Base-by-base conservation (phyloP, 805 yeast genomes). In the Wickerhamomyces tratensis region DNA sequence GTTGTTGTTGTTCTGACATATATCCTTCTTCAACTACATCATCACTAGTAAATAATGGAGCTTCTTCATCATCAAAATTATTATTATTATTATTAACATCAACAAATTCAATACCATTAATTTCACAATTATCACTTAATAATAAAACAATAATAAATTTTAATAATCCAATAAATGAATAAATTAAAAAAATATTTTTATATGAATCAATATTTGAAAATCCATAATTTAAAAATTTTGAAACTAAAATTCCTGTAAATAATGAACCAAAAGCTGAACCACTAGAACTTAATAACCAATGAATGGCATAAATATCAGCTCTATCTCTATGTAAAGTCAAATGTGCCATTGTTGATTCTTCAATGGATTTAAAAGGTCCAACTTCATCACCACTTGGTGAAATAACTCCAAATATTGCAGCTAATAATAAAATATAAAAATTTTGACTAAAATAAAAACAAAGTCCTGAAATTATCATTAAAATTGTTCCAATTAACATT, bases 331-430 rank as follows among this genome's bases (percentile, higher is more conserved):
- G 71, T 0, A 82, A 78, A 0, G 94, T 82, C 48, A 87, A 63
- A 59, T 85, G 91, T 0, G 95, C 93, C 40, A 87, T 68, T 35
- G 85, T 72, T 1, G 91, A 79, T 55, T 86, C 95, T 58, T 87
- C 96, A 29, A 87, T 78, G 0, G 93, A 77, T 54, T 84, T 82
- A 60, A 87, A 87, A 0, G 96, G 96, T 0, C 96, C 96, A 0
- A 89, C 86, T 54, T 87, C 96, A 53, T 82, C 88, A 25, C 96
- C 95, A 29, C 86, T 77, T 2, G 95, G 93, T 2, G 95, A 84
- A 7, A 87, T 83, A 14, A 87, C 95, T 2, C 96, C 96, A 30
- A 85, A 44, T 3, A 85, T 73, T 3, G 95, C 93, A 8, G 93
- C 93, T 2, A 69, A 25, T 20, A 87, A 62, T 35, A 87, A 64